These are phyloP conservation scores for Wickerhamomyces chambardii DNA, from an alignment of 805 yeast species.

Conservation along the genomic window DNA sequence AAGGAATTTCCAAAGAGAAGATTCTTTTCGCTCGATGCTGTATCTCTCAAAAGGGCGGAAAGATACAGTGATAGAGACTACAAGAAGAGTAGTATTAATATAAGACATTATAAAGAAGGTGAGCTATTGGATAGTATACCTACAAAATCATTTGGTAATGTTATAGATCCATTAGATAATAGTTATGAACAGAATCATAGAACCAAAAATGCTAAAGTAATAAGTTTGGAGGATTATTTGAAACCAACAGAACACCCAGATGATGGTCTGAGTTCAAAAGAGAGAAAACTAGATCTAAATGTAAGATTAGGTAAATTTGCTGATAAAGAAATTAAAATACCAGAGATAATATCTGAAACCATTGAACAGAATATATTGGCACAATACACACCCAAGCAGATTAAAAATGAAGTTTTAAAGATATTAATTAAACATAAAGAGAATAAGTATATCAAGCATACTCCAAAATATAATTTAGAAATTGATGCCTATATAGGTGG, in stretches of 20 bases:
- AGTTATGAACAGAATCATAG: too few species aligned
- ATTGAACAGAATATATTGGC: slow-evolving; percentile 58
- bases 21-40: too few species aligned
- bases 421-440: slow-evolving; percentile 42
- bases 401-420: slow-evolving; percentile 54
- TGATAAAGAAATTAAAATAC: slow-evolving; percentile 43
- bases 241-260: not conserved
- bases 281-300: slow-evolving; percentile 39
- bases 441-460: slow-evolving; percentile 43
- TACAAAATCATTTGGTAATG: not conserved
- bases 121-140: not conserved
- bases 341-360: slow-evolving; percentile 42
- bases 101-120: not conserved
- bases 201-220: not conserved
- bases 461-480: slow-evolving; percentile 33
- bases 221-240: not conserved
- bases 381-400: slow-evolving; percentile 49
- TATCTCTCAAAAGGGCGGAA: not conserved
- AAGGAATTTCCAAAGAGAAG: too few species aligned
- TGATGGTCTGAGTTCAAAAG: slow-evolving; percentile 14
- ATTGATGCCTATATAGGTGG: slow-evolving; percentile 80
- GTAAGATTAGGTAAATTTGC: slow-evolving; percentile 49
- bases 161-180: not conserved
- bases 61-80: too few species aligned
- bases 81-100: not conserved